Base-by-base conservation (phyloP, 371 early-diverging fungal genomes). In the Chytridium lagenaria region DNA sequence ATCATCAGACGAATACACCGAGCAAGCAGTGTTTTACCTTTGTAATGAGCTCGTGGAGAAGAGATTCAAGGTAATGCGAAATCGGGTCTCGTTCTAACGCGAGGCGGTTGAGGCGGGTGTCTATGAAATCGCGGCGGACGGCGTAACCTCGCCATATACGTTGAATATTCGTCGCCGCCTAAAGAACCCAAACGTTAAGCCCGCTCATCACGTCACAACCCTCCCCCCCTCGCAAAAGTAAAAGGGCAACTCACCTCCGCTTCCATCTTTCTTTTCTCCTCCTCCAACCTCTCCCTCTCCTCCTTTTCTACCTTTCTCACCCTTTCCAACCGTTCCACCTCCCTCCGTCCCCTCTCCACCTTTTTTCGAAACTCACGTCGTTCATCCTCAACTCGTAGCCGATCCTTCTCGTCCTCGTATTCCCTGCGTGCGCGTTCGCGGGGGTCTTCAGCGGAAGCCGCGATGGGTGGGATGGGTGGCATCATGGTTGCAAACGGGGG, bases 161-260 rank as follows among this genome's bases (percentile, higher is more conserved):
- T 37, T 61, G 61, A 34, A 61, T 61, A 3, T 7, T 10, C 16
- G 37, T 61, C 3, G 61, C 61, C 16, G 61, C 61, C 61, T 61
- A 55, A 16, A 55, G 55, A 23, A 16, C 26, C 5, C 16, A 10
- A 55, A 7, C 19, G 26, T 28, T 55, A 10, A 10, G 16, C 10
- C 26, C 10, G 12, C 44, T 19, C 44, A 44, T 12, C 44, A 44
- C 19, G 7, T 12, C 19, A 44, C 7, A 44, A 44, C 10, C 55
- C 55, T 23, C 10, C 55, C 10, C 26, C 16, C 5, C 5, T 55
- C 30, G 10, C 55, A n/a, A n/a, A n/a, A n/a, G n/a, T n/a, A 5
- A 23, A 28, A 55, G 16, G 55, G 7, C 55, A 7, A 10, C 36
- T 31, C 15, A 15, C 26, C 36, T 61, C 23, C 61, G 7, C 61